Conservation (phyloP, 2,329 filamentous ascomycete species). For the Clarireedia sp. region DNA sequence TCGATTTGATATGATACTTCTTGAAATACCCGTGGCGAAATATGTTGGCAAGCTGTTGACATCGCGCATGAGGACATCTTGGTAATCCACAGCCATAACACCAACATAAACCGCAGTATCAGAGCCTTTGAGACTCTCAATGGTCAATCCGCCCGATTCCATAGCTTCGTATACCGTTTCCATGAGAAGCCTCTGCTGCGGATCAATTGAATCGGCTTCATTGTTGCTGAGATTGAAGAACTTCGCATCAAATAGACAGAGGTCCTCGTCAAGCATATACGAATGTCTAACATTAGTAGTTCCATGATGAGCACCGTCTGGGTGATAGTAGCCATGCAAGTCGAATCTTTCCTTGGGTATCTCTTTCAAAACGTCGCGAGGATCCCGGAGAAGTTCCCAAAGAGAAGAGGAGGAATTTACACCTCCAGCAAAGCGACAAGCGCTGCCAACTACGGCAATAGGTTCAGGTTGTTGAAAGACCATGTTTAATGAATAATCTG, state of each 20-base stretch:
- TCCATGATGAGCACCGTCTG: conserved; percentile 27
- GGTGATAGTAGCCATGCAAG: conserved; percentile 45
- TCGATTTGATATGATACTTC: conserved; percentile 42
- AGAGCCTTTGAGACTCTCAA: background rate
- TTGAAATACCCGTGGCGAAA: conserved; percentile 21
- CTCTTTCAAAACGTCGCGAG: conserved; percentile 20
- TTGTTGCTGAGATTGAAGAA: background rate
- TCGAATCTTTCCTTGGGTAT: conserved; percentile 35
- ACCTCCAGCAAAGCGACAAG: conserved; percentile 10
- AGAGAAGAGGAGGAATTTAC: conserved; percentile 23
- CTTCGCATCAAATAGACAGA: background rate
- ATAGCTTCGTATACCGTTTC: background rate
- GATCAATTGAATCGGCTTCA: background rate
- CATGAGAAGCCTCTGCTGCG: background rate
- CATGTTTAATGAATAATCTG: too few species aligned
- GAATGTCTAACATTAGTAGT: conserved; percentile 10
- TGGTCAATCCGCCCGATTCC: background rate
- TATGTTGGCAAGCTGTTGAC: background rate
- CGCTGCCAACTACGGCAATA: conserved; percentile 11
- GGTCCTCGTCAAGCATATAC: background rate
- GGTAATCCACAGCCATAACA: conserved; percentile 30
- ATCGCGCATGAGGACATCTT: background rate
- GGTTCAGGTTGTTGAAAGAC: conserved; percentile 3
- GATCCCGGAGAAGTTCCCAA: conserved; percentile 28
- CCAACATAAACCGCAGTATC: conserved; percentile 37